These are phyloP conservation scores for Neurospora tetraspora DNA, from an alignment of 495 filamentous ascomycete species.

Conservation along the genomic window DNA sequence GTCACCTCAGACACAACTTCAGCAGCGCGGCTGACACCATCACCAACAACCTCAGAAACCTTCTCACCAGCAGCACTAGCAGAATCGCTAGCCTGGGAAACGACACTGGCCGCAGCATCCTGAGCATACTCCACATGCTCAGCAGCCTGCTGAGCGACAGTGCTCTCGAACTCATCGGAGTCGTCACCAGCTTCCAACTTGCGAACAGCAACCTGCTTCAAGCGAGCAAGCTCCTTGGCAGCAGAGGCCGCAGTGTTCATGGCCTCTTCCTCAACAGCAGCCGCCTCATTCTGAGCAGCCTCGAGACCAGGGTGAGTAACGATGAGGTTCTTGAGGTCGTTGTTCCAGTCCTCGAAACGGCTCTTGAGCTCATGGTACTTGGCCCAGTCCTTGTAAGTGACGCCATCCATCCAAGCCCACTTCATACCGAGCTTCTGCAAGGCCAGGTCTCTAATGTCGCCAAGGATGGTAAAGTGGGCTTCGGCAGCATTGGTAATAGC, in stretches of 20 bases:
- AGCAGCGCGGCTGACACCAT: constrained; percentile 7
- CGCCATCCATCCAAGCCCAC: constrained; percentile 92
- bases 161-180: constrained; percentile 60
- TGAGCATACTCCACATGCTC: constrained; percentile 26
- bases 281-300: constrained; percentile 56
- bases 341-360: constrained; percentile 74
- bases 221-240: constrained; percentile 68
- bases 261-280: constrained; percentile 60
- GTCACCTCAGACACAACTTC: constrained; percentile 3
- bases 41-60: constrained; percentile 13
- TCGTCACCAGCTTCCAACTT: constrained; percentile 71
- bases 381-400: constrained; percentile 94
- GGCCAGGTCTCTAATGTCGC: constrained; percentile 75
- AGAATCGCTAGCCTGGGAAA: constrained; percentile 3
- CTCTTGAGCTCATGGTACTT: constrained; percentile 80
- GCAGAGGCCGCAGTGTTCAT: constrained; percentile 73
- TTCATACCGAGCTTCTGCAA: constrained; percentile 94
- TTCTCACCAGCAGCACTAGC: constrained; percentile 7
- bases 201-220: constrained; percentile 81
- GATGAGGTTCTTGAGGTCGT: constrained; percentile 64
- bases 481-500: constrained; percentile 67
- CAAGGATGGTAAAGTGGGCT: constrained; percentile 72
- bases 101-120: constrained; percentile 10
- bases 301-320: constrained; percentile 60
- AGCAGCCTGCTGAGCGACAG: constrained; percentile 31